Base-by-base conservation (phyloP, 148 eudicot genomes). In the Nepenthes mirabilis region DNA sequence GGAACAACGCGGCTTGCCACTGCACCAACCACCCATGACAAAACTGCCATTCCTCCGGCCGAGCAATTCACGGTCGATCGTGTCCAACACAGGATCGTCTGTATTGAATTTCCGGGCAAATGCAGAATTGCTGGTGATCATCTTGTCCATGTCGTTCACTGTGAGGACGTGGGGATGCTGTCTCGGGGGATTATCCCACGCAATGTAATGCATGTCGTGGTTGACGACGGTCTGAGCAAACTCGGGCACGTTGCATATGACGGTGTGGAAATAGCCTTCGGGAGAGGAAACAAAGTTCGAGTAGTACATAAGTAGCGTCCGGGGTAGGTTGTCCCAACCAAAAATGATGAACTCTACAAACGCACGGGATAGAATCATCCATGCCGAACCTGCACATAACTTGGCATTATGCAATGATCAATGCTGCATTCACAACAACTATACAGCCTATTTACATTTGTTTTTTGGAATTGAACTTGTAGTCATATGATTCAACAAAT, bases 271-370 rank as follows among this genome's bases (percentile, higher is more conserved):
- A 65, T 93, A 93, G 74, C 81, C 80, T 76, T 93, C 98, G 0
- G 98, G 98, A 11, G 98, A 86, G 14, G 98, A 93, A 33, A 86
- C 69, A 57, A 93, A 88, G 68, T 93, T 93, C 36, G 98, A 37
- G 74, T 93, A 84, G 77, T 93, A 93, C 98, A 93, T 88, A 32
- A 93, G 91, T 11, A 93, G 57, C 47, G 82, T 78, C 72, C 98
- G 73, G 0, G 98, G 98, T 58, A 93, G 84, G 65, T 93, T 93
- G 43, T 93, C 98, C 95, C 95, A 93, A 33, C 98, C 98, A 88
- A 83, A 80, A 57, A 88, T 75, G 2, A 75, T 59, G 71, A 88
- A 86, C 59, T 93, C 98, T 13, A 93, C 87, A 34, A 93, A 93
- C 8, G 88, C 65, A 11, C 88, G 96, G 2, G 98, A 83, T 33